phyloP scores from a whole-genome alignment of 345 rosid species.

The Garcia nutans region DNA sequence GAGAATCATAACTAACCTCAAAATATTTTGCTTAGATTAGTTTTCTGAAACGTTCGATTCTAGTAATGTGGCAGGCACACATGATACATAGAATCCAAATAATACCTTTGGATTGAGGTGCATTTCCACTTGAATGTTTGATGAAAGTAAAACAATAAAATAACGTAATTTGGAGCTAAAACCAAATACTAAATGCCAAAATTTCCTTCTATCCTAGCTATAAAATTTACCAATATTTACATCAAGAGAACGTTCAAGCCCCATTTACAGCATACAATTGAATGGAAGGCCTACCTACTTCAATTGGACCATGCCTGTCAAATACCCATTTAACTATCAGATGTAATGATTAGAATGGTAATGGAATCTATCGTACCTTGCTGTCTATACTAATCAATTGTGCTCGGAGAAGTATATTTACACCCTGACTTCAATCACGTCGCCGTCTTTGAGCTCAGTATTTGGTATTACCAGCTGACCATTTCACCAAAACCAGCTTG shows the following conservation, averaged over 20 bases:
- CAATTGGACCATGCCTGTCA: background rate
- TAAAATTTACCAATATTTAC: background rate
- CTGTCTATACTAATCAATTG: constrained; percentile 1
- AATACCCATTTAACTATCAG: background rate
- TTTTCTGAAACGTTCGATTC: too few species aligned
- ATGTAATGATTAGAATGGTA: background rate
- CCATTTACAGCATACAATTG: background rate
- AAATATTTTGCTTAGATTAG: too few species aligned
- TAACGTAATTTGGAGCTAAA: too few species aligned
- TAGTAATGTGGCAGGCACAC: too few species aligned
- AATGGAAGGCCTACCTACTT: background rate
- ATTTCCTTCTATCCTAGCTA: background rate
- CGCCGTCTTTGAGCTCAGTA: constrained; percentile 72
- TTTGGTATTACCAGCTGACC: constrained; percentile 57
- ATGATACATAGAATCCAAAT: too few species aligned
- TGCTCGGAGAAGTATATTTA: constrained; percentile 19
- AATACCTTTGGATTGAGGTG: too few species aligned
- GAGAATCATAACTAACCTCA: too few species aligned
- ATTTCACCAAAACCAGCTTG: constrained; percentile 56
- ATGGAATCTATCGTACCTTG: background rate
- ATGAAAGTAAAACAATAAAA: too few species aligned
- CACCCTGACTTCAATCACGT: constrained; percentile 58
- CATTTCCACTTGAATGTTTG: too few species aligned
- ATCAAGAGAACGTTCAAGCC: background rate
- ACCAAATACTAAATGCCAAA: background rate